Evolutionary conservation across 495 filamentous ascomycete genomes (phyloP).

Genomic region (Hypoxylon fragiforme): DNA sequence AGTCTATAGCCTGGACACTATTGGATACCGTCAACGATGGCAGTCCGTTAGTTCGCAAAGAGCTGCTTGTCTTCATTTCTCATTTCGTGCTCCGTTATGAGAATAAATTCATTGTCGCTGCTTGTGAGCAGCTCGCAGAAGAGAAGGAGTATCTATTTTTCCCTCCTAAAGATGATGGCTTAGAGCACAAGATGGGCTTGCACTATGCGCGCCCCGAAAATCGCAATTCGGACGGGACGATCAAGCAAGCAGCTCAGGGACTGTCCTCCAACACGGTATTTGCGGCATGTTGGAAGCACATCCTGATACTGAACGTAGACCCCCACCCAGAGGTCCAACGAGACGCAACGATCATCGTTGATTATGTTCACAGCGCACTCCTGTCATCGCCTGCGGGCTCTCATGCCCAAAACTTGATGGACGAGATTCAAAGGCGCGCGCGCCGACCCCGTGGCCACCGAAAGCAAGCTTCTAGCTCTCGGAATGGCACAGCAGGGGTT

Average conservation of each 20-base stretch:
- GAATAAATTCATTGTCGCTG: slow-evolving; percentile 87
- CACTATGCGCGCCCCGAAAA: slow-evolving; percentile 56
- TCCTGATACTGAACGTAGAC: slow-evolving; percentile 87
- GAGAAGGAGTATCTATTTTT: slow-evolving; percentile 69
- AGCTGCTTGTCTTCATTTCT: slow-evolving; percentile 91
- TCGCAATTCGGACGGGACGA: slow-evolving; percentile 53
- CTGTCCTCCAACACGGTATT: slow-evolving; percentile 87
- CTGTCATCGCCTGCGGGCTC: slow-evolving; percentile 74
- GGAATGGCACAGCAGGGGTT: slow-evolving; percentile 44
- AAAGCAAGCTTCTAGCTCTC: slow-evolving; percentile 47
- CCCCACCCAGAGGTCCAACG: slow-evolving; percentile 92
- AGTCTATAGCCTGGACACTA: slow-evolving; percentile 80
- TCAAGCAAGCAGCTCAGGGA: slow-evolving; percentile 52
- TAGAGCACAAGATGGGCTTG: slow-evolving; percentile 58
- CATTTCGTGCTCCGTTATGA: slow-evolving; percentile 89
- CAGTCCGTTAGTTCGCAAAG: slow-evolving; percentile 88
- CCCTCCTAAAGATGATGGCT: slow-evolving; percentile 54
- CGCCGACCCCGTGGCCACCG: slow-evolving; percentile 52
- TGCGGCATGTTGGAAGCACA: slow-evolving; percentile 89
- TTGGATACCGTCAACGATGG: slow-evolving; percentile 88
- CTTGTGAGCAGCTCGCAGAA: slow-evolving; percentile 86
- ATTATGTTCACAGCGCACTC: slow-evolving; percentile 77
- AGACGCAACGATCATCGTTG: slow-evolving; percentile 77
- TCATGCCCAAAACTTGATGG: slow-evolving; percentile 70
- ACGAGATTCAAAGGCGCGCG: slow-evolving; percentile 70